A percentile compares a stretch with the other conserved stretches of the same genome.
phyloP scores from a whole-genome alignment of 1,284 basidiomycete species.

The Peniophora sp. region DNA sequence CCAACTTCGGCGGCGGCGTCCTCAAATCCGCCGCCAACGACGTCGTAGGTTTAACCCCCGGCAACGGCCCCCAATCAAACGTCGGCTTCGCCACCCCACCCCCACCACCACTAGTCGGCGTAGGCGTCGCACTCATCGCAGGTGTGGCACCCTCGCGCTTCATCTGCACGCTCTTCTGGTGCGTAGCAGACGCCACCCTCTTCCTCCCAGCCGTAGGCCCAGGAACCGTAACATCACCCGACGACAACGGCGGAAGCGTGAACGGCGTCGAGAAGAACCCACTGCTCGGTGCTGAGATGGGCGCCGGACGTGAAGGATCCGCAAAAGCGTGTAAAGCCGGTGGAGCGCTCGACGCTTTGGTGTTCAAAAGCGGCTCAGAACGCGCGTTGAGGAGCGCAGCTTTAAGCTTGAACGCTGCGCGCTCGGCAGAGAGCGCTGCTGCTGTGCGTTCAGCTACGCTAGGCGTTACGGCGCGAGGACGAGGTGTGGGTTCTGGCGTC shows the following conservation, averaged over 20 bases:
- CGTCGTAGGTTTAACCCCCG: conserved; percentile 10
- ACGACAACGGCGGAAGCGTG: background rate
- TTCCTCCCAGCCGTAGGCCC: background rate
- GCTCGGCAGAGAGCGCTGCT: conserved; percentile 71
- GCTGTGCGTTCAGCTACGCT: conserved; percentile 66
- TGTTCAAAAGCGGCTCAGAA: conserved; percentile 59
- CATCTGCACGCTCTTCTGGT: conserved; percentile 9
- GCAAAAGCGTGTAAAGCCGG: conserved; percentile 33
- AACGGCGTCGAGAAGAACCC: background rate
- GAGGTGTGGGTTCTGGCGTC: conserved; percentile 26
- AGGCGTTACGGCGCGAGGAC: conserved; percentile 43
- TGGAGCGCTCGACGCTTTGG: conserved; percentile 34
- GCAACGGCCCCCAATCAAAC: conserved; percentile 19
- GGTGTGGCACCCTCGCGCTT: conserved; percentile 1
- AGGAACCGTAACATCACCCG: background rate
- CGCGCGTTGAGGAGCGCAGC: conserved; percentile 53
- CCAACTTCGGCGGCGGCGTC: background rate
- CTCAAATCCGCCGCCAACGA: conserved; percentile 11
- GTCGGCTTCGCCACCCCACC: conserved; percentile 3
- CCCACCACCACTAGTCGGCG: background rate
- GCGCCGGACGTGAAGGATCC: conserved; percentile 11
- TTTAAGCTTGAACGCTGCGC: conserved; percentile 63
- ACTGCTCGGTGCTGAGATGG: background rate
- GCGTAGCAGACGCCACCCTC: background rate
- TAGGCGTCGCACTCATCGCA: no score